Evolutionary conservation across 1,284 basidiomycete species (phyloP).

Genomic region (Baeospora myosura): DNA sequence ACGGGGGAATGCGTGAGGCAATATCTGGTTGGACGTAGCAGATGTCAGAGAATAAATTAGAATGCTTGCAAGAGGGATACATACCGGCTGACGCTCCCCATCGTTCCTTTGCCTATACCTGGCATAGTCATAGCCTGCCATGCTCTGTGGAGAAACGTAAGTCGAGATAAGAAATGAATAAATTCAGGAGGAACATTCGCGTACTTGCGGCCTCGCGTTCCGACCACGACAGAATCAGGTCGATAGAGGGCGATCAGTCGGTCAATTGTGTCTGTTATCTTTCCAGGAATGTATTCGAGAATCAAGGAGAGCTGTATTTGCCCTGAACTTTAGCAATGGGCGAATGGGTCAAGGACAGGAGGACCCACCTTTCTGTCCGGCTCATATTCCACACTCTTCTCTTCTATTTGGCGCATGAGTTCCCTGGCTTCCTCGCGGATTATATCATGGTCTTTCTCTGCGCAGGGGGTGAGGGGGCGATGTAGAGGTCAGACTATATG

Average conservation of each 20-base stretch:
- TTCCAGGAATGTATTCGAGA: slow-evolving; percentile 91
- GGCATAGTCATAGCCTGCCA: slow-evolving; percentile 14
- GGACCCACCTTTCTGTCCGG: slow-evolving; percentile 61
- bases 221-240: slow-evolving; percentile 91
- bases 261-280: slow-evolving; percentile 82
- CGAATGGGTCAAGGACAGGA: slow-evolving; percentile 1
- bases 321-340: slow-evolving; percentile 1
- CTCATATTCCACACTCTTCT: slow-evolving; percentile 76
- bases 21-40: slow-evolving; percentile 42
- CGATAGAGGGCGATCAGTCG: slow-evolving; percentile 92
- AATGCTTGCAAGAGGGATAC: slow-evolving; percentile 12
- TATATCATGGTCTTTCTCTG: slow-evolving; percentile 75
- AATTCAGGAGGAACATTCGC: slow-evolving; percentile 15
- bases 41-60: slow-evolving; percentile 1
- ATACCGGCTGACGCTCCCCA: slow-evolving; percentile 62
- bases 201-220: slow-evolving; percentile 70
- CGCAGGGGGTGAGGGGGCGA: not conserved
- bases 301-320: slow-evolving; percentile 73
- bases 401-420: slow-evolving; percentile 76
- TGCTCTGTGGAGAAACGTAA: slow-evolving; percentile 3
- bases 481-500: not conserved
- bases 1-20: slow-evolving; percentile 81
- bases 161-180: not conserved
- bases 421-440: slow-evolving; percentile 85
- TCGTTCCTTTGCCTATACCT: slow-evolving; percentile 19